Evolutionary conservation across 768 basidiomycete genomes (phyloP).

Genomic region (Mycena maculata): DNA sequence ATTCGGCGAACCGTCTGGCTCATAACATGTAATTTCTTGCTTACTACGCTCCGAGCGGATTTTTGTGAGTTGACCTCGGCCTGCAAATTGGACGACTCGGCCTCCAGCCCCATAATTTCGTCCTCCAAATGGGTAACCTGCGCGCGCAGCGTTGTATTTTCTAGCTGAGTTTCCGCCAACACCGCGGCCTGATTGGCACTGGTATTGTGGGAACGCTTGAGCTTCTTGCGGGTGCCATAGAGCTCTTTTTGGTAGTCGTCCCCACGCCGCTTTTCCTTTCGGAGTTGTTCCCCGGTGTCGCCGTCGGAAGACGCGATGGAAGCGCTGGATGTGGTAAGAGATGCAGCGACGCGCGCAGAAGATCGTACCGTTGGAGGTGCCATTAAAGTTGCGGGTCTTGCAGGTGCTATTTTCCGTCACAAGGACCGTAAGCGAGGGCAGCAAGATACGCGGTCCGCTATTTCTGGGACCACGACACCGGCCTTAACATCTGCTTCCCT

Average conservation of each 20-base stretch:
- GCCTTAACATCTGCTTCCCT: slow-evolving; percentile 32
- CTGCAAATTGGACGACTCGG: neutral
- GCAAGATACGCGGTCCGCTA: neutral
- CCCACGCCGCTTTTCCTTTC: neutral
- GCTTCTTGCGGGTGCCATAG: neutral
- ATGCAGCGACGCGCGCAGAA: neutral
- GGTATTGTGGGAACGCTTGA: neutral
- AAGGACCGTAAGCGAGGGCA: neutral
- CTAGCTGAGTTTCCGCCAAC: neutral
- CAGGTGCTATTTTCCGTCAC: neutral
- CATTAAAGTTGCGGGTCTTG: neutral
- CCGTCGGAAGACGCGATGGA: neutral
- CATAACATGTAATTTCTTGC: neutral
- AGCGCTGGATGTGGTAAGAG: neutral
- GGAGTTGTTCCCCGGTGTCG: neutral
- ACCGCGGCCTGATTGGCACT: neutral
- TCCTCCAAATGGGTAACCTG: too few relatives aligned
- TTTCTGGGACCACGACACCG: too few relatives aligned
- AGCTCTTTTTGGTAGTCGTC: slow-evolving; percentile 1
- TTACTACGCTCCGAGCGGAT: neutral
- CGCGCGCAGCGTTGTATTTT: too few relatives aligned
- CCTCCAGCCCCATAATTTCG: too few relatives aligned
- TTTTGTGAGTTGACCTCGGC: neutral
- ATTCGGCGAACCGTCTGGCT: too few relatives aligned
- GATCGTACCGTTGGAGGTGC: too few relatives aligned